Percentiles rank a stretch among this genome's conserved stretches.
phyloP scores from a whole-genome alignment of 768 basidiomycete genomes.

The Mycena kentingensis region DNA sequence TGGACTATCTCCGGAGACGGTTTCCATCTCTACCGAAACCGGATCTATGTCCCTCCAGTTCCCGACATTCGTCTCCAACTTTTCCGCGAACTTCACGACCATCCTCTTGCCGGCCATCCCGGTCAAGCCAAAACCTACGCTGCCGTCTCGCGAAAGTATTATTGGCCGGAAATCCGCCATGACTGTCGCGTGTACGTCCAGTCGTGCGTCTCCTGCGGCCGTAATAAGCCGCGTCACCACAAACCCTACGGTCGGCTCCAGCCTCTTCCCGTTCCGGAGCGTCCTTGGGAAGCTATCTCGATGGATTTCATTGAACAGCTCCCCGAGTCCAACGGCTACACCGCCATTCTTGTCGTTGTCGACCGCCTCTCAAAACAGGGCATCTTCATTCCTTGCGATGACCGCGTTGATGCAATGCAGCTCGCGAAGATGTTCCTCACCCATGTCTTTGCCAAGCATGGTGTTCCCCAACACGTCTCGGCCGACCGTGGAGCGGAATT shows the following conservation, averaged over 20 bases:
- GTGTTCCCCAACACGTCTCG: neutral
- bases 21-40: neutral
- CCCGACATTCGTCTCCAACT: conserved; percentile 30
- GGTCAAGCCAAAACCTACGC: conserved; percentile 37
- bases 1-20: neutral
- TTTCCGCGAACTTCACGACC: conserved; percentile 36
- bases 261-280: conserved; percentile 36
- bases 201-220: conserved; percentile 38
- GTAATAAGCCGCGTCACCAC: conserved; percentile 35
- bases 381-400: conserved; percentile 34
- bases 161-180: conserved; percentile 38
- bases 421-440: neutral
- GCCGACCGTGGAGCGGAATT: neutral
- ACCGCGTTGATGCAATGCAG: neutral
- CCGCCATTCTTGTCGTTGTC: conserved; percentile 33
- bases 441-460: neutral
- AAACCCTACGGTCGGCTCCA: conserved; percentile 39
- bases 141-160: conserved; percentile 38
- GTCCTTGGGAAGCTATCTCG: conserved; percentile 35
- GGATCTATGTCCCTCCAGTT: conserved; percentile 33
- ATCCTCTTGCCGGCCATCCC: conserved; percentile 39
- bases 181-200: conserved; percentile 31
- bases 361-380: conserved; percentile 26
- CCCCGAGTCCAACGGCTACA: conserved; percentile 21
- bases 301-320: conserved; percentile 34